Percentiles rank a stretch among this genome's conserved stretches.
These are phyloP conservation scores for Carex parvula DNA, from an alignment of 176 grass and related monocot genomes.

Conservation along the genomic window DNA sequence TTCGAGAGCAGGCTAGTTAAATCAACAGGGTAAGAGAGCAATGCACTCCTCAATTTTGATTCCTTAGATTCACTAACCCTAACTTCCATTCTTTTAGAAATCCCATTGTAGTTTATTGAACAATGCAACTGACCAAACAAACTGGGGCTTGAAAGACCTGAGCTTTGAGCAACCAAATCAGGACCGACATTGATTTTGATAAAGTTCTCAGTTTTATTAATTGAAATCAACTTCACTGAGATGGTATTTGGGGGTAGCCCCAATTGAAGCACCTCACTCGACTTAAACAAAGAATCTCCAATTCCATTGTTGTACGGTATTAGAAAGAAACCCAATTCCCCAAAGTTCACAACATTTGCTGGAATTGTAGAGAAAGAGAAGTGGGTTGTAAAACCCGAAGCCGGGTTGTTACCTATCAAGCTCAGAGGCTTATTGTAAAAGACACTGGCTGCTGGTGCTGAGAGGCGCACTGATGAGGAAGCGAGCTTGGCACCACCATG, in stretches of 20 bases:
- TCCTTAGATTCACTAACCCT: conserved; percentile 14
- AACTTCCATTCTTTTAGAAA: conserved; percentile 25
- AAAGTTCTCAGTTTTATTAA: conserved; percentile 18
- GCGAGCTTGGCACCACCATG: background rate
- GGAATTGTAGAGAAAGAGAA: conserved; percentile 27
- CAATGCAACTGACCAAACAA: conserved; percentile 2
- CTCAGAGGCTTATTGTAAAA: background rate
- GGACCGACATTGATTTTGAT: conserved; percentile 16
- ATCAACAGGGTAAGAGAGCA: conserved; percentile 27
- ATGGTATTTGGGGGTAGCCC: conserved; percentile 13
- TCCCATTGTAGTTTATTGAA: conserved; percentile 10
- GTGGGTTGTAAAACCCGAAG: conserved; percentile 7
- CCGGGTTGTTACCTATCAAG: background rate
- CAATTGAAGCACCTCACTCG: conserved; percentile 1
- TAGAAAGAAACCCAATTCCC: conserved; percentile 23
- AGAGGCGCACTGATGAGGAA: conserved; percentile 2
- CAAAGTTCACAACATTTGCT: conserved; percentile 1
- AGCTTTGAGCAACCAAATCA: conserved; percentile 22
- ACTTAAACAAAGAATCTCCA: background rate
- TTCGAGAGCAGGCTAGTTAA: conserved; percentile 2
- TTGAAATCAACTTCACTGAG: conserved; percentile 17
- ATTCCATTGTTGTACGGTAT: background rate
- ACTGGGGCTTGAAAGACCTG: conserved; percentile 11
- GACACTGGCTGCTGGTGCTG: background rate
- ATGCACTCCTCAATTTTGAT: conserved; percentile 7